A percentile compares a stretch with the other conserved stretches of the same genome.
phyloP scores from a whole-genome alignment of 1,284 basidiomycete species.

The Pholiota adiposa region DNA sequence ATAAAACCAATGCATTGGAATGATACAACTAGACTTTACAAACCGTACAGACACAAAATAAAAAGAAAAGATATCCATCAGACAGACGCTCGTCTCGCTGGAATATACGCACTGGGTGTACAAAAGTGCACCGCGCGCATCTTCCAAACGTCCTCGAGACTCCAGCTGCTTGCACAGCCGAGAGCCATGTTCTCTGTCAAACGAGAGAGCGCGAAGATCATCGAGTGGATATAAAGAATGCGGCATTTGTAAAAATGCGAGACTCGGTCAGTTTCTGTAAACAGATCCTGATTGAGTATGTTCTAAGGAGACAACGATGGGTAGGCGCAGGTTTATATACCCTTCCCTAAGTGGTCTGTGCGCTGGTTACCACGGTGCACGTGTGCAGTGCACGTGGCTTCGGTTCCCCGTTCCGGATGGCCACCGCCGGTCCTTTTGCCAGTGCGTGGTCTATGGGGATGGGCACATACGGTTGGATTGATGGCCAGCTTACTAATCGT shows the following conservation, averaged over 20 bases:
- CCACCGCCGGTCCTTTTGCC: too few species aligned
- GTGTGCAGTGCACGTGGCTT: not conserved
- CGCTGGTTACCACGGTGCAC: conserved; percentile 20
- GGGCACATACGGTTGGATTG: not conserved
- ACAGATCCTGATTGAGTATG: conserved; percentile 89
- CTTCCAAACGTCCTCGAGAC: conserved; percentile 80
- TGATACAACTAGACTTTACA: not conserved
- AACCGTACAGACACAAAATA: conserved; percentile 2
- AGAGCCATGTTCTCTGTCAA: conserved; percentile 73
- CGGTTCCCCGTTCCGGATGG: not conserved
- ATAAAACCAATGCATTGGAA: not conserved
- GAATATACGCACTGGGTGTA: conserved; percentile 35
- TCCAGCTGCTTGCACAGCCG: conserved; percentile 22
- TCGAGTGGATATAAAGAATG: conserved; percentile 82
- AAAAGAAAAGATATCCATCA: conserved; percentile 61
- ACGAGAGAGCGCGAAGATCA: conserved; percentile 75
- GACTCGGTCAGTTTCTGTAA: conserved; percentile 90
- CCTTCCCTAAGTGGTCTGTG: conserved; percentile 32
- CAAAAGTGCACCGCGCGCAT: conserved; percentile 35
- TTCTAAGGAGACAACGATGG: conserved; percentile 46
- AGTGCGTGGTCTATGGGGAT: too few species aligned
- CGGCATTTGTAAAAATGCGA: conserved; percentile 87
- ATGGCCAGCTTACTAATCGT: too few species aligned
- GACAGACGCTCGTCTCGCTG: conserved; percentile 76
- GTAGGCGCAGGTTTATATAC: conserved; percentile 29